Evolutionary conservation across 192 early-diverging fungal species (phyloP).

Genomic region (Podila epicladia): DNA sequence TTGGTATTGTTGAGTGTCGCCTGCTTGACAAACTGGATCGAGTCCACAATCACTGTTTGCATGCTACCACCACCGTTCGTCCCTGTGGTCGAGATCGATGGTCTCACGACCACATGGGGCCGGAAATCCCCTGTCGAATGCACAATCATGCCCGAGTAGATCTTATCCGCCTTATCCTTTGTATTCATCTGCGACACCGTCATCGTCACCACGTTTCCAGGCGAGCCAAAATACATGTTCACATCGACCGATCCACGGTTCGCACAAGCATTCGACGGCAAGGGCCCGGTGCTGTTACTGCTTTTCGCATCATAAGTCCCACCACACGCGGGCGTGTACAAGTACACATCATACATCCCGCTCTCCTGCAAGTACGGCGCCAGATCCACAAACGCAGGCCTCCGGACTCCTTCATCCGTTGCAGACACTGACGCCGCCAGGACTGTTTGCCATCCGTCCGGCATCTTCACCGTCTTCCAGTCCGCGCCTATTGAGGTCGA

Average conservation of each 20-base stretch:
- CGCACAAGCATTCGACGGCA: slow-evolving; percentile 26
- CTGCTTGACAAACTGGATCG: slow-evolving; percentile 50
- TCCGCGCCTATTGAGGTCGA: slow-evolving; percentile 33
- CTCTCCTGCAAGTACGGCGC: slow-evolving; percentile 66
- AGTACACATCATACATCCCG: slow-evolving; percentile 66
- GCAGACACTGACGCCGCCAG: slow-evolving; percentile 19
- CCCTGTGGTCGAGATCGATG: slow-evolving; percentile 18
- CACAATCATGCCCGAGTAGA: slow-evolving; percentile 61
- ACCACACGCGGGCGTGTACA: slow-evolving; percentile 64
- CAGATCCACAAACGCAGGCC: slow-evolving; percentile 42
- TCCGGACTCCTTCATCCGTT: slow-evolving; percentile 6
- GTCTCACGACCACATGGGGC: slow-evolving; percentile 57
- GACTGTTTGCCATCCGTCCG: slow-evolving; percentile 38
- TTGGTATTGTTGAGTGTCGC: slow-evolving; percentile 39
- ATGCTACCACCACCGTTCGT: slow-evolving; percentile 5
- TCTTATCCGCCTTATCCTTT: slow-evolving; percentile 49
- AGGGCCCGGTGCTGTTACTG: not conserved
- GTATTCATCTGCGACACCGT: slow-evolving; percentile 58
- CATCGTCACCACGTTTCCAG: slow-evolving; percentile 27
- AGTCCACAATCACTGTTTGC: slow-evolving; percentile 39
- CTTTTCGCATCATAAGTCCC: slow-evolving; percentile 1
- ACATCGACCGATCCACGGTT: slow-evolving; percentile 40
- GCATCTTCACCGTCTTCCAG: slow-evolving; percentile 25
- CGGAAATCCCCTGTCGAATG: slow-evolving; percentile 58
- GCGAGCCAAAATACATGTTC: slow-evolving; percentile 34